Evolutionary conservation across 1,139 yeast genomes (phyloP), one percentile per base, ranked within the genome.

Genomic region (Candida glucosophila): DNA sequence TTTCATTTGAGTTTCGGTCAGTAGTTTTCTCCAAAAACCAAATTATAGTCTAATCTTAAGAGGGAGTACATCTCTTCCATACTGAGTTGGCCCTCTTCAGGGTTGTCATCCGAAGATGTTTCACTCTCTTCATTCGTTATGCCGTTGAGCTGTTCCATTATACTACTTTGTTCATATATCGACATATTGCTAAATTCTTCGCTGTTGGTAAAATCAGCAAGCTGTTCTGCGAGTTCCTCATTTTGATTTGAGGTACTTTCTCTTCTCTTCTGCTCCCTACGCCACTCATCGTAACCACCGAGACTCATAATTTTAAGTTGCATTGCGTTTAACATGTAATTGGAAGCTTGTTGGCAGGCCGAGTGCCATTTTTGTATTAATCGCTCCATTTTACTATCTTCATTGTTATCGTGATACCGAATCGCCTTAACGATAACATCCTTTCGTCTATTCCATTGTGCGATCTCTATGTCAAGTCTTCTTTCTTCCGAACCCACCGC

Each of bases 31-130:
- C 22, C 32, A 27, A 21, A 41, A 12, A 42, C 42, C 27, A 41
- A 29, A 6, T 26, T 23, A 29, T 38, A 38, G 30, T 43, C 40
- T 12, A 39, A 20, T n/a, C 33, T 30, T 15, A 43, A 30, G 14
- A 32, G 31, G 12, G 22, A 21, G 28, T 39, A 43, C 21, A 43
- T 21, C 19, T 39, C 41, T 17, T 25, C 23, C 41, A 43, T 40
- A 4, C 36, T 33, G 12, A 40, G 29, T 14, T 37, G 39, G 15
- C 25, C 30, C 13, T 23, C 29, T 12, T 22, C 21, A 9, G 22
- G 18, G 14, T 29, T 30, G 11, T 26, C 20, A 20, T 27, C 35
- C 12, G 26, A 14, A 15, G 29, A 30, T 16, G 24, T 24, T 12
- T 27, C 24, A 8, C 22, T 27, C 11, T 15, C 25, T 12, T 23